Percentiles rank a stretch among this genome's conserved stretches.
These are phyloP conservation scores for Russula sp. DNA, from an alignment of 768 basidiomycete genomes.

Conservation along the genomic window DNA sequence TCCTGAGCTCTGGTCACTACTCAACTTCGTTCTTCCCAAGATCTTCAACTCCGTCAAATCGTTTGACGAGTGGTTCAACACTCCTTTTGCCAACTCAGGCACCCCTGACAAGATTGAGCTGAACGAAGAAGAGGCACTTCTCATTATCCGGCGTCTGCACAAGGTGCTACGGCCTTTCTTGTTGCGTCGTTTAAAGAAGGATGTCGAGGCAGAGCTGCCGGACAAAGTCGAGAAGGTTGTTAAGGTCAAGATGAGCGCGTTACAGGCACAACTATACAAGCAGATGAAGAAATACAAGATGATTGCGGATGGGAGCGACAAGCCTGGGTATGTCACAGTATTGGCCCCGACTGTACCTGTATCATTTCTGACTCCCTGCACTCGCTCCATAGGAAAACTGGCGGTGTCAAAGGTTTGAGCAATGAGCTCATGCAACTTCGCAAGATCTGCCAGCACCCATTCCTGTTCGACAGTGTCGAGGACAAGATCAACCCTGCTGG, in stretches of 20 bases:
- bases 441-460: conserved; percentile 98
- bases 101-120: conserved; percentile 96
- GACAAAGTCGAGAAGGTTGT: conserved; percentile 98
- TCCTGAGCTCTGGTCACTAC: conserved; percentile 89
- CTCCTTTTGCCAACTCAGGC: conserved; percentile 97
- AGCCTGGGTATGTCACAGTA: conserved; percentile 55
- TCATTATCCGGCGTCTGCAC: conserved; percentile 93
- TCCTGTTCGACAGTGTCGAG: conserved; percentile 92
- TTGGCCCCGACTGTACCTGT: neutral
- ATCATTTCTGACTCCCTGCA: neutral
- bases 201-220: conserved; percentile 91
- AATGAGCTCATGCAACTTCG: conserved; percentile 97
- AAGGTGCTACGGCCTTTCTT: conserved; percentile 96
- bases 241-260: conserved; percentile 89
- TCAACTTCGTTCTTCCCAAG: conserved; percentile 92
- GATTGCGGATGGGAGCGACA: conserved; percentile 77
- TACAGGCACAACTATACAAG: conserved; percentile 90
- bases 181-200: conserved; percentile 88
- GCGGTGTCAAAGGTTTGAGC: conserved; percentile 82
- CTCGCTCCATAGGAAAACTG: conserved; percentile 46
- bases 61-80: conserved; percentile 99
- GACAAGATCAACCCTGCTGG: conserved; percentile 85
- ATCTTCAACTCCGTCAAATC: conserved; percentile 99
- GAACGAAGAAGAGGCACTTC: conserved; percentile 98
- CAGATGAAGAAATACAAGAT: conserved; percentile 99